A percentile compares a stretch with the other conserved stretches of the same genome.
phyloP scores from a whole-genome alignment of 1,284 basidiomycete genomes.

The Inonotus obliquus region DNA sequence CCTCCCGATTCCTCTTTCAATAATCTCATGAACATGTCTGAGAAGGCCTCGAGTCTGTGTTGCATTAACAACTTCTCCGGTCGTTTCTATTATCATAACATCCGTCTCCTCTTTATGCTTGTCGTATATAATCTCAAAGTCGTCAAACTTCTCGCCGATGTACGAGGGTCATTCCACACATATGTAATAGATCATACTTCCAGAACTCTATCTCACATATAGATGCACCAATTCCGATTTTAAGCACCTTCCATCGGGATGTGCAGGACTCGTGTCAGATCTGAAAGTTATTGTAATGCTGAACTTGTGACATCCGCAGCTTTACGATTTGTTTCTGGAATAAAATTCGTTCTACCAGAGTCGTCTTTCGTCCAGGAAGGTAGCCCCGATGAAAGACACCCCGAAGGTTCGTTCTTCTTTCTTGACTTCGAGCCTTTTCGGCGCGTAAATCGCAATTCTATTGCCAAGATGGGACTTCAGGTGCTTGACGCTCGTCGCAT shows the following conservation, averaged over 20 bases:
- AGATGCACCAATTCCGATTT: too few relatives aligned
- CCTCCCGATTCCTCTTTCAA: slow-evolving; percentile 23
- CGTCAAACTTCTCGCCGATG: slow-evolving; percentile 39
- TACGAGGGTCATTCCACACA: slow-evolving; percentile 39
- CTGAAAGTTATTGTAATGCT: too few relatives aligned
- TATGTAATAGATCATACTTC: slow-evolving; percentile 34
- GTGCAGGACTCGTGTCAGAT: too few relatives aligned
- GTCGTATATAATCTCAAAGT: slow-evolving; percentile 37
- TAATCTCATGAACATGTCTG: slow-evolving; percentile 29
- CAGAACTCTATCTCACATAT: too few relatives aligned
- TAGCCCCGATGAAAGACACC: slow-evolving; percentile 7
- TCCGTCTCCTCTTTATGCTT: slow-evolving; percentile 40
- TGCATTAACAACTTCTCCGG: slow-evolving; percentile 35
- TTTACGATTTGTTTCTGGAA: too few relatives aligned
- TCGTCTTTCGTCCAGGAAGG: too few relatives aligned
- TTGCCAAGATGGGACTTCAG: slow-evolving; percentile 3
- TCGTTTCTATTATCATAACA: slow-evolving; percentile 33
- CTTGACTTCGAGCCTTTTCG: background rate
- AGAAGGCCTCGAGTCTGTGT: slow-evolving; percentile 27
- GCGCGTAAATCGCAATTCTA: background rate
- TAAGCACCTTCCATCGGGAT: too few relatives aligned
- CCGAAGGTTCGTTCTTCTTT: slow-evolving; percentile 12
- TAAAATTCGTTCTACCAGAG: too few relatives aligned
- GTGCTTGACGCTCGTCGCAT: background rate
- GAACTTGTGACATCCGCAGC: too few relatives aligned